phyloP scores from a whole-genome alignment of 257 asterid genomes.

The Rauvolfia tetraphylla region DNA sequence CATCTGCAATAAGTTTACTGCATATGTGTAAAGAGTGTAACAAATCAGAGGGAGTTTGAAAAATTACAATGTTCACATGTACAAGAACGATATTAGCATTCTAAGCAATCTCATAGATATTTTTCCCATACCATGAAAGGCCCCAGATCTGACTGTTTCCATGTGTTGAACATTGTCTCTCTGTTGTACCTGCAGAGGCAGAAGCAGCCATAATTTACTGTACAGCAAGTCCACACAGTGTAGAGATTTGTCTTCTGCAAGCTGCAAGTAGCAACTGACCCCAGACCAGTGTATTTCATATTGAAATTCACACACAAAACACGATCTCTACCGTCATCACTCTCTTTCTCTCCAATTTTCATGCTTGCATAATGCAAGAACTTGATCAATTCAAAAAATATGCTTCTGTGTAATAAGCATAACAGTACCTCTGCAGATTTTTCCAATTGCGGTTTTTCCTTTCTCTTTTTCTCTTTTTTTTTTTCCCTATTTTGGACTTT shows the following conservation, averaged over 20 bases:
- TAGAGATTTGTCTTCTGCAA: neutral
- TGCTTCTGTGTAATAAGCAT: neutral
- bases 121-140: neutral
- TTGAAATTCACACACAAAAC: neutral
- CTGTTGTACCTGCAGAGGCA: neutral
- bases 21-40: neutral
- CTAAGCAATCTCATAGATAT: neutral
- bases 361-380: neutral
- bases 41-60: neutral
- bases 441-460: neutral
- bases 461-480: no score
- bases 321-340: neutral
- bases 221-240: neutral
- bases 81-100: neutral
- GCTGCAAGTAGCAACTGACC: neutral
- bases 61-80: neutral
- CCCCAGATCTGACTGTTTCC: neutral
- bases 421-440: neutral
- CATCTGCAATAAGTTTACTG: neutral
- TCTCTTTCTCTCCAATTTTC: neutral
- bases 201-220: neutral
- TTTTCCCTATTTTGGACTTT: neutral
- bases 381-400: neutral
- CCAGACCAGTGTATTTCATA: neutral
- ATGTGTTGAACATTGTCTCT: neutral